Percentiles rank a stretch among this genome's conserved stretches.
phyloP scores from a whole-genome alignment of 768 basidiomycete genomes.

The Omphalotus guepiniiformis region DNA sequence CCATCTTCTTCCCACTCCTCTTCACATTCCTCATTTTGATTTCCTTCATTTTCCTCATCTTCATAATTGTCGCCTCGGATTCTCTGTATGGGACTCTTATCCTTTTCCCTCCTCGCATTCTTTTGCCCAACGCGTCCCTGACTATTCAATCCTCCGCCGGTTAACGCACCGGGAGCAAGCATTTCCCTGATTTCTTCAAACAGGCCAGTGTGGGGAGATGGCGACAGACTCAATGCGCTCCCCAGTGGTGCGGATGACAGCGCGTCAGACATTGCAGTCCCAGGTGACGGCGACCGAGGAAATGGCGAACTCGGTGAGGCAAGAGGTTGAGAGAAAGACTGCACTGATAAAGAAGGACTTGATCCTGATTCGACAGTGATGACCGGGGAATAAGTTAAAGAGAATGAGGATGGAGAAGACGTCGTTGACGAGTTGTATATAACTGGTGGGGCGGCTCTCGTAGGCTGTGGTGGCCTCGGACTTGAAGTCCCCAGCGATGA shows the following conservation, averaged over 20 bases:
- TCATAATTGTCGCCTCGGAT: slow-evolving; percentile 6
- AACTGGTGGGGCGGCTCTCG: slow-evolving; percentile 24
- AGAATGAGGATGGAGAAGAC: slow-evolving; percentile 6
- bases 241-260: too few species aligned
- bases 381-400: neutral
- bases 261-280: too few species aligned
- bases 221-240: too few species aligned
- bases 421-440: slow-evolving; percentile 22
- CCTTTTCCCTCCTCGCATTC: slow-evolving; percentile 12
- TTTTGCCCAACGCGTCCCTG: too few species aligned
- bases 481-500: too few species aligned
- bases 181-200: slow-evolving; percentile 7
- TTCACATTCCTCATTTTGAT: slow-evolving; percentile 16
- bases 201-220: neutral
- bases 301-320: slow-evolving; percentile 4
- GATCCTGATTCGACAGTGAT: too few species aligned
- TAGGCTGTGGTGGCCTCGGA: slow-evolving; percentile 7
- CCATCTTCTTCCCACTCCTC: slow-evolving; percentile 8
- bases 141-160: too few species aligned
- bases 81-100: slow-evolving; percentile 17
- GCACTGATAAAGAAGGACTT: too few species aligned
- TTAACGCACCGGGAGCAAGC: slow-evolving; percentile 2
- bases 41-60: neutral
- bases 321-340: slow-evolving; percentile 1
- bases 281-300: slow-evolving; percentile 5